These are phyloP conservation scores for Ogataea glucozyma DNA, from an alignment of 805 yeast species.

Conservation along the genomic window DNA sequence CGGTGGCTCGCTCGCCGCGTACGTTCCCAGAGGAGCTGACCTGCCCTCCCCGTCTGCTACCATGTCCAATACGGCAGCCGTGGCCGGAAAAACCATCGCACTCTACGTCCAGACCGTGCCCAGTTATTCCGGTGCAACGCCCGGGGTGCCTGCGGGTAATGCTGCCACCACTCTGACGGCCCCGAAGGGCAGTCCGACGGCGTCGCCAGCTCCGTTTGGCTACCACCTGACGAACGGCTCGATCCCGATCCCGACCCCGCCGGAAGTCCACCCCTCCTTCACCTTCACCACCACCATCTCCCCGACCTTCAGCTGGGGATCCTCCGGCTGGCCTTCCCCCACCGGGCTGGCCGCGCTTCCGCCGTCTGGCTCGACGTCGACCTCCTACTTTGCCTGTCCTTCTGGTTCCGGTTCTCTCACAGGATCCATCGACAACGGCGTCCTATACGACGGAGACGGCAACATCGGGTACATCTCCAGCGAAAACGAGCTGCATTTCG, in stretches of 20 bases:
- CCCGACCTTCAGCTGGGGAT: not conserved
- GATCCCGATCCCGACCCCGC: not conserved
- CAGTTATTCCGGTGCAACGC: not conserved
- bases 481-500: not conserved
- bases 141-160: not conserved
- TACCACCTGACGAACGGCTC: constrained; percentile 4
- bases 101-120: not conserved
- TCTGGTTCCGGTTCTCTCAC: not conserved
- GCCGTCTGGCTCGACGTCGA: too few relatives aligned
- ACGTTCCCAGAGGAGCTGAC: constrained; percentile 2
- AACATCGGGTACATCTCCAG: constrained; percentile 3
- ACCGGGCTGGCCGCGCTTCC: not conserved
- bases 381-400: too few relatives aligned
- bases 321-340: constrained; percentile 1
- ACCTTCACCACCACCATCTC: not conserved
- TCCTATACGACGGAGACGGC: constrained; percentile 3
- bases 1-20: not conserved
- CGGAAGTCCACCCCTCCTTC: not conserved
- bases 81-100: constrained; percentile 1
- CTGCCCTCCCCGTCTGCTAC: not conserved
- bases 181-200: not conserved
- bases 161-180: not conserved
- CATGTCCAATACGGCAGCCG: not conserved
- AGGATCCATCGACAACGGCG: not conserved
- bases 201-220: not conserved